Base-by-base conservation (phyloP, 2,329 filamentous ascomycete genomes). In the Kalmusia sp. region DNA sequence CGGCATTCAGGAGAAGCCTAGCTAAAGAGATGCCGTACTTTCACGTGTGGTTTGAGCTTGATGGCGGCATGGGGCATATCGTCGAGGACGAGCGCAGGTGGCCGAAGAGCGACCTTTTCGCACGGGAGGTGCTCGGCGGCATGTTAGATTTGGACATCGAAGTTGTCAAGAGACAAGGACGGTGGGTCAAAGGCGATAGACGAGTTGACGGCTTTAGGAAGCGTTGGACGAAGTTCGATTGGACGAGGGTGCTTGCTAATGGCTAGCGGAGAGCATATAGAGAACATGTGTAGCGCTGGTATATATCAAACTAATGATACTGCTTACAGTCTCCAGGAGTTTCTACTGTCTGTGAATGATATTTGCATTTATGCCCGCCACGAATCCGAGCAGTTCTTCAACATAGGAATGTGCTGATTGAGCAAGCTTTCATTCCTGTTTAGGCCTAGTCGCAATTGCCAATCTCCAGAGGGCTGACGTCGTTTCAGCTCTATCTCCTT, bases 21-120 rank as follows among this genome's bases (percentile, higher is more conserved):
- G 91, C 91, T 11, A 96, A 96, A 77, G 93, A 99, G 79, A 93
- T 96, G 90, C 93, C 96, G 0, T 99, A 99, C 73, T 99, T 99
- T 68, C 95, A 99, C 73, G 93, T 75, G 4, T 99, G 93, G 93
- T 98, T 98, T 71, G 85, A 87, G 47, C 79, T 99, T 1, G 93
- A 99, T 69, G 95, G 95, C 2, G 95, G 95, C 0, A 76, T 99
- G 60, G 95, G 92, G 0, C 95, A 99, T 72, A 81, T 99, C 7
- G 90, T 99, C 0, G 95, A 99, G 76, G 91, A 99, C 64, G 80
- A 87, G 24, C 83, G 86, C 43, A 81, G 87, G 45, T 99, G 95
- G 95, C 96, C 96, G 0, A 85, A 84, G 64, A 93, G 93, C 0
- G 95, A 99, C 74, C 73, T 97, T 15, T 99, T 99, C 72, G 95